Evolutionary conservation across 495 filamentous ascomycete species (phyloP).

Genomic region (Penicillium paradoxum): DNA sequence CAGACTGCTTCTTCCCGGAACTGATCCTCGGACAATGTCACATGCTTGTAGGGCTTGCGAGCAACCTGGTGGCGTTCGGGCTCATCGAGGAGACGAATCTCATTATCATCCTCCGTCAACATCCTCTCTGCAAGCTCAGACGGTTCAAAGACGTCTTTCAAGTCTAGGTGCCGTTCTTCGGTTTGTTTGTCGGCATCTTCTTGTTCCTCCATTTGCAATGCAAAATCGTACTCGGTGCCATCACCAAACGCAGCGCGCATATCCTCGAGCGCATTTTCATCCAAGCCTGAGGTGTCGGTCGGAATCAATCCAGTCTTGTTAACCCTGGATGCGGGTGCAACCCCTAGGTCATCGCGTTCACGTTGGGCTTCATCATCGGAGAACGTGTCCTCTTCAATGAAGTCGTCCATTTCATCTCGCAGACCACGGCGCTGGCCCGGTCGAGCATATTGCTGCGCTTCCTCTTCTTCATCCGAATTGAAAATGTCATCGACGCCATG

Average conservation of each 20-base stretch:
- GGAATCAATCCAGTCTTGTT: constrained; percentile 55
- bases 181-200: constrained; percentile 64
- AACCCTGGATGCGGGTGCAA: constrained; percentile 64
- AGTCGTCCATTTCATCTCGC: constrained; percentile 88
- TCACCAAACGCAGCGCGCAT: constrained; percentile 95
- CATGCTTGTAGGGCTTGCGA: constrained; percentile 76
- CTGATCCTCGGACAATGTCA: constrained; percentile 71
- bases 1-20: constrained; percentile 83
- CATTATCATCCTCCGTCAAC: constrained; percentile 90
- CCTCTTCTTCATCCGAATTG: constrained; percentile 85
- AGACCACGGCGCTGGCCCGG: constrained; percentile 48
- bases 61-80: constrained; percentile 93
- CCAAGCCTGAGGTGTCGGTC: constrained; percentile 67
- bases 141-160: constrained; percentile 97
- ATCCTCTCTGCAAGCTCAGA: constrained; percentile 89
- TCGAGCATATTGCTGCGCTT: constrained; percentile 53
- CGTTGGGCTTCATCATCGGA: constrained; percentile 78
- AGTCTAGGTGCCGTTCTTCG: constrained; percentile 69
- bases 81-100: constrained; percentile 78
- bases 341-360: constrained; percentile 80
- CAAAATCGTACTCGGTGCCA: constrained; percentile 92
- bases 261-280: constrained; percentile 87
- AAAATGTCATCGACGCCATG: constrained; percentile 86
- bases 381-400: constrained; percentile 93
- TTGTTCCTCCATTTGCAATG: constrained; percentile 73